phyloP scores from a whole-genome alignment of 495 filamentous ascomycete genomes.

The Penicillium roqueforti region DNA sequence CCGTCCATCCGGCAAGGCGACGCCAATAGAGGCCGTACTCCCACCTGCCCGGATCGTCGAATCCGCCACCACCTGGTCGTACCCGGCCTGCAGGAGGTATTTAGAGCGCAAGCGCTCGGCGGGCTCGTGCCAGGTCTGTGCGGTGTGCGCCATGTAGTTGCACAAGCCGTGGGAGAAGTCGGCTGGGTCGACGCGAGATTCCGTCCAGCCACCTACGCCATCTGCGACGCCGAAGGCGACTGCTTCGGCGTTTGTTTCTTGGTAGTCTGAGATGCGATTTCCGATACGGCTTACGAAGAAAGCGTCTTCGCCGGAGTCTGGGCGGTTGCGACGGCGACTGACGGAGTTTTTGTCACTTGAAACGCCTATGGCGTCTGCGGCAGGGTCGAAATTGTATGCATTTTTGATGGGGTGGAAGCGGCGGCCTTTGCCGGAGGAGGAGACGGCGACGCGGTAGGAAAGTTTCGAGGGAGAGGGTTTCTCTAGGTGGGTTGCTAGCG shows the following conservation, averaged over 20 bases:
- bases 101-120: conserved; percentile 55
- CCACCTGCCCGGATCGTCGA: conserved; percentile 72
- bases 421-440: conserved; percentile 71
- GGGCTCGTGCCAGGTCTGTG: conserved; percentile 45
- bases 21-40: conserved; percentile 81
- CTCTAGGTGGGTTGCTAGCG: conserved; percentile 9
- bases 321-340: conserved; percentile 43
- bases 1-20: conserved; percentile 62
- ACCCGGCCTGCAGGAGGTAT: conserved; percentile 75
- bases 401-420: conserved; percentile 66
- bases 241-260: conserved; percentile 34
- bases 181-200: conserved; percentile 85
- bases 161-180: conserved; percentile 96
- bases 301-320: conserved; percentile 86
- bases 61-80: conserved; percentile 73
- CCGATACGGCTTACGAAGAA: conserved; percentile 84
- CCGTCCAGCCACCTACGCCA: conserved; percentile 91
- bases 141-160: conserved; percentile 77
- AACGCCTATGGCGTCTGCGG: conserved; percentile 51
- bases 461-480: conserved; percentile 24
- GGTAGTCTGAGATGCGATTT: conserved; percentile 19
- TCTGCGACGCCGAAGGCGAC: conserved; percentile 84
- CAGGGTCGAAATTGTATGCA: conserved; percentile 72
- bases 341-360: conserved; percentile 32
- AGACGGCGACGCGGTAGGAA: conserved; percentile 50